Evolutionary conservation across 441 rosid genomes (phyloP), one percentile per base, ranked within the genome.

Genomic region (Breynia disticha): DNA sequence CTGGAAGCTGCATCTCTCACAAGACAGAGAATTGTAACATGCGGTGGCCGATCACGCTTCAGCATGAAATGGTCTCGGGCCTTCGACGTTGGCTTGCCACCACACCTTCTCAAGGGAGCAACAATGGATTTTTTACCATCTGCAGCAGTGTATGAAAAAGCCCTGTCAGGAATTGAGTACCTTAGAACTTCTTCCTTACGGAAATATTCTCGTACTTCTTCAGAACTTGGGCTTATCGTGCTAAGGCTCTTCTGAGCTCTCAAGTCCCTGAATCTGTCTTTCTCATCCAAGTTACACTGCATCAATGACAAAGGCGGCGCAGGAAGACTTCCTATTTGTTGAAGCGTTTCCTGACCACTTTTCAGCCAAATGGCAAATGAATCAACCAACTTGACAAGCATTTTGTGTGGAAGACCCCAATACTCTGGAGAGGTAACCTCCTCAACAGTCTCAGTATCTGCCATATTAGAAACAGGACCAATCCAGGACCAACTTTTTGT

Each of bases 31-130:
- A 94, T 84, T 8, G 99, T 94, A 63, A 94, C 99, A 77, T 94
- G 97, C 15, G 99, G 97, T 7, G 99, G 99, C 5, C 99, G 81
- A 72, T 94, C 97, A 22, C 96, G 97, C 76, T 90, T 90, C 76
- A 94, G 78, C 99, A 94, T 94, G 68, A 90, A 94, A 79, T 94
- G 99, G 57, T 94, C 99, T 46, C 99, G 82, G 54, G 99, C 96
- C 77, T 94, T 94, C 45, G 99, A 90, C 60, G 99, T 94, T 65
- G 99, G 99, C 82, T 94, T 94, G 45, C 99, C 99, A 15, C 99
- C 97, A 38, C 97, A 84, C 76, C 99, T 90, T 79, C 95, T 87
- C 77, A 94, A 70, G 37, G 99, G 99, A 59, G 99, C 97, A 71
- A 94, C 99, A 55, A 87, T 74, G 17, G 99, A 87, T 62, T 90